These are phyloP conservation scores for Yamadazyma tumulicola DNA, from an alignment of 805 yeast species.

Conservation along the genomic window DNA sequence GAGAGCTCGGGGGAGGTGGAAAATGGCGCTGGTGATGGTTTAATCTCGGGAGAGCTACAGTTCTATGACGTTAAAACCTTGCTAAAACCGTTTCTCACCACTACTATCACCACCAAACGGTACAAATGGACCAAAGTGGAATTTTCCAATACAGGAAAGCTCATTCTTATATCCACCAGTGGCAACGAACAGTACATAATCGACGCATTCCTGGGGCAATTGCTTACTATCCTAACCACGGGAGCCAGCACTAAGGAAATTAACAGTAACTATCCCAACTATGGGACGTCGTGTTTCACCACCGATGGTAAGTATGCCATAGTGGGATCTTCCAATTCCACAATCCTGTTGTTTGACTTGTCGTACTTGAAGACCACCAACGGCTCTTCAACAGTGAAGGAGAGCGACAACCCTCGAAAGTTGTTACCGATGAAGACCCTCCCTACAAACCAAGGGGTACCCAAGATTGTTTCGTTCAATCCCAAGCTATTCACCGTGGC, in stretches of 20 bases:
- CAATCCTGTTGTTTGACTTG: conserved; percentile 29
- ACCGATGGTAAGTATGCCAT: conserved; percentile 40
- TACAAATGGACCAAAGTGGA: conserved; percentile 54
- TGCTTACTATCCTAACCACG: conserved; percentile 26
- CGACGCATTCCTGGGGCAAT: conserved; percentile 67
- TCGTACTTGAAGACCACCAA: conserved; percentile 19
- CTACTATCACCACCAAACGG: conserved; percentile 14
- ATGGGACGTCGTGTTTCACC: conserved; percentile 34
- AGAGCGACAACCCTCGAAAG: conserved; percentile 17
- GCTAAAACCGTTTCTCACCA: conserved; percentile 50
- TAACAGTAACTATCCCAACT: conserved; percentile 25
- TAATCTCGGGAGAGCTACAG: conserved; percentile 33
- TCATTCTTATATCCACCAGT: conserved; percentile 54
- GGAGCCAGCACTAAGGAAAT: not conserved
- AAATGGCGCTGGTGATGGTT: no score
- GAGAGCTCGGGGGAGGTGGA: not conserved
- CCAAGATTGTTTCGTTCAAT: conserved; percentile 54
- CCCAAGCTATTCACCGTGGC: conserved; percentile 61
- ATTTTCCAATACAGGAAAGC: conserved; percentile 75
- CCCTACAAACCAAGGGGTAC: conserved; percentile 28
- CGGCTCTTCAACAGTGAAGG: conserved; percentile 12
- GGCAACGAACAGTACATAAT: conserved; percentile 54
- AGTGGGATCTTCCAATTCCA: conserved; percentile 26
- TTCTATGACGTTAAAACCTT: conserved; percentile 61
- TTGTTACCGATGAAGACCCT: conserved; percentile 23